Evolutionary conservation across 129 eudicot genomes (phyloP), one percentile per base, ranked within the genome.

Genomic region (Deinandra increscens): DNA sequence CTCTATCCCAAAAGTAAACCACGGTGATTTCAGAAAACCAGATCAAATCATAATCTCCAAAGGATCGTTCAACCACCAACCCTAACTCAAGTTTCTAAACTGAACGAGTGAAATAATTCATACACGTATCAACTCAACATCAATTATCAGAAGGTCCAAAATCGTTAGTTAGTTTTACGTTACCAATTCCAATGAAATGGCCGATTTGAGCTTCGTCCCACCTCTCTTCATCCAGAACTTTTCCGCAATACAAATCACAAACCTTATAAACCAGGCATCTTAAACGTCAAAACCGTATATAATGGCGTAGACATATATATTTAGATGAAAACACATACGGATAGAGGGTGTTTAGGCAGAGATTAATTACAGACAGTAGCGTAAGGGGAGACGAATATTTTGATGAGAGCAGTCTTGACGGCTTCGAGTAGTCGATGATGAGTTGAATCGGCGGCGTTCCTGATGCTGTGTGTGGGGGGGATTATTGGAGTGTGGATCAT

Each of bases 131-230:
- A 51, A 31, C 12, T 54, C 20, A 31, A 44, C 60, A 62, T 4
- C 19, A 42, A 15, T 15, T 17, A 59, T 0, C 9, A 49, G 31
- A 31, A 14, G 12, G 26, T 3, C 51, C 9, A 36, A 73, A 22
- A 18, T 18, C 14, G 42, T 51, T 23, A 19, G 56, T 31, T 26
- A 4, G 9, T 54, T 42, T 13, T 0, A 66, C 62, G 4, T 60
- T 89, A 93, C 99, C 99, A 64, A 94, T 77, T 77, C 99, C 99
- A 63, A 94, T 87, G 73, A 81, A 94, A 70, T 94, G 99, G 23
- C 95, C 95, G 54, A 94, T 94, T 75, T 79, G 87, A 81, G 99
- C 99, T 68, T 89, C 93, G 19, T 87, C 93, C 93, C 91, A 94
- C 64, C 85, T 89, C 7, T 85, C 93, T 69, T 81, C 95, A 68